These are phyloP conservation scores for Liriodendron chinense DNA, from an alignment of 164 flowering plant genomes.

Conservation along the genomic window DNA sequence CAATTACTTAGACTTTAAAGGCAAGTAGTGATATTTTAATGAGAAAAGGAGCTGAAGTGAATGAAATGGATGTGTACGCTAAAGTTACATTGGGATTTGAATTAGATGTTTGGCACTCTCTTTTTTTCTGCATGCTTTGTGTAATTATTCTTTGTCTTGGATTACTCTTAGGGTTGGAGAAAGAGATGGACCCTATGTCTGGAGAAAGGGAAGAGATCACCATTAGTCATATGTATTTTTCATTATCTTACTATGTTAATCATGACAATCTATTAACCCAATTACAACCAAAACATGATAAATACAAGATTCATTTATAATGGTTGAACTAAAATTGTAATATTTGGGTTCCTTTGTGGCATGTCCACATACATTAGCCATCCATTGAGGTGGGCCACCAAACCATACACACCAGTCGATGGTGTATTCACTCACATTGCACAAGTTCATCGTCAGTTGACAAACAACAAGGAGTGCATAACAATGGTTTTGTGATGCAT, in stretches of 20 bases:
- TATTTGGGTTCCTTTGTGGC: not conserved
- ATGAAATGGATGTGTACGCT: conserved; percentile 6
- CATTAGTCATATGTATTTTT: not conserved
- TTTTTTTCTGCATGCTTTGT: conserved; percentile 3
- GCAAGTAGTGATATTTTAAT: conserved; percentile 6
- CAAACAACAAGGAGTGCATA: too few species aligned
- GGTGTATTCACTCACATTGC: too few species aligned
- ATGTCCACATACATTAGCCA: too few species aligned
- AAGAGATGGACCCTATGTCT: not conserved
- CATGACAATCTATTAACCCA: not conserved
- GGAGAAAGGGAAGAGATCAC: not conserved
- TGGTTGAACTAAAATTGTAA: not conserved
- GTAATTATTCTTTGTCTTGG: conserved; percentile 25
- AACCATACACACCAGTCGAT: too few species aligned
- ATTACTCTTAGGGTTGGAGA: conserved; percentile 11
- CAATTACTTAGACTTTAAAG: conserved; percentile 1
- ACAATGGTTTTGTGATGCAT: too few species aligned
- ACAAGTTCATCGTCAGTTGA: too few species aligned
- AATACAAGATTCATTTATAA: not conserved
- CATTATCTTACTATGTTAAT: too few species aligned
- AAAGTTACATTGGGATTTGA: conserved; percentile 25
- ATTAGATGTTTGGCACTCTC: conserved; percentile 11
- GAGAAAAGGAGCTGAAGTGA: conserved; percentile 6
- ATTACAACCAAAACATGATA: not conserved
- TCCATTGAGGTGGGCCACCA: too few species aligned